Evolutionary conservation across 2,329 filamentous ascomycete species (phyloP), one percentile per base, ranked within the genome.

Genomic region (Juglanconis sp.): DNA sequence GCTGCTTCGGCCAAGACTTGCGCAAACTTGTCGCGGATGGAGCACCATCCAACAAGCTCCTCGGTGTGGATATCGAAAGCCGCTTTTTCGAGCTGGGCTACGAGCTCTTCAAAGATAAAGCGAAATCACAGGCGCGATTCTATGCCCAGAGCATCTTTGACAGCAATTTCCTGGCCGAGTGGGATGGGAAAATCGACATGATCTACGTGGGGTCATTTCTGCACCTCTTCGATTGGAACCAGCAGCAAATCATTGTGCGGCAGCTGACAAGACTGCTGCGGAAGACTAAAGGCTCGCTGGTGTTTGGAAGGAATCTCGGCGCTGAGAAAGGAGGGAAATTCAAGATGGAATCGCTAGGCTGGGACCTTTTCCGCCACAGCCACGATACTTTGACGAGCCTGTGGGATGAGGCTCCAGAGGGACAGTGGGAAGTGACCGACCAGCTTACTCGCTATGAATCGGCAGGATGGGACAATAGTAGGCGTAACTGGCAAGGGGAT

Each of bases 151-250:
- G 32, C 30, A n/a, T 54, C 6, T 44, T 46, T 24, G 24, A 40
- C n/a, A 30, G 46, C 8, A 42, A 57, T 24, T 31, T 50, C 32
- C 31, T 44, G 3, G 42, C 46, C 9, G 32, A 44, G 3, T 31
- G 49, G 2, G 42, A 44, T 5, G 61, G 58, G 17, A 58, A 52
- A 17, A 51, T 63, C 5, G 58, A 51, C 32, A 55, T 61, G 4
- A 36, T 63, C 9, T 59, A 57, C 17, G 24, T 59, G 6, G 44
- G 46, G 4, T 55, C 49, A 44, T 61, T 61, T 46, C 40, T 63
- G 38, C 61, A 63, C 47, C 46, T 63, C 8, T 63, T 63, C 17
- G 53, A 34, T 34, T 38, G 42, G 9, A 15, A 40, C 4, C 53
- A 57, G 48, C 59, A 61, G n/a, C 31, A 34, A 24, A 32, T 8